A percentile compares a stretch with the other conserved stretches of the same genome.
Evolutionary conservation across 2,329 filamentous ascomycete genomes (phyloP).

Genomic region (Dactylonectria estremocensis): DNA sequence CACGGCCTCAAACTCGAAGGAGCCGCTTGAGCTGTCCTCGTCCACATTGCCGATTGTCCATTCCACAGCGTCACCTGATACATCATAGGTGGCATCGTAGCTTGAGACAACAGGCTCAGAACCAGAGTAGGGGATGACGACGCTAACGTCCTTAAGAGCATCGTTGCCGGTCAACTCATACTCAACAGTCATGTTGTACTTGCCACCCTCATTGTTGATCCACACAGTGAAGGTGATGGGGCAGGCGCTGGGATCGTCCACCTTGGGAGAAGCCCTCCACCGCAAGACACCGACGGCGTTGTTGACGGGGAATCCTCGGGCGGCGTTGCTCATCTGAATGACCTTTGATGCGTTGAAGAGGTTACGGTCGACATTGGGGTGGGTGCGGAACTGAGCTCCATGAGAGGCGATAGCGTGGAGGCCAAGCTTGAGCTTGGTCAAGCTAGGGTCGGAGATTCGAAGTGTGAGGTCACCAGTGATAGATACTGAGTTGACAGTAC

Average conservation of each 20-base stretch:
- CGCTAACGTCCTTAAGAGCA: constrained; percentile 84
- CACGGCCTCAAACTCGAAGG: constrained; percentile 95
- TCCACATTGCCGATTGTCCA: constrained; percentile 93
- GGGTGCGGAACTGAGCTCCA: constrained; percentile 92
- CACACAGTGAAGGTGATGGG: constrained; percentile 98
- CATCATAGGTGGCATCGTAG: constrained; percentile 95
- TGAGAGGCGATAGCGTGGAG: constrained; percentile 83
- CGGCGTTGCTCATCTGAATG: constrained; percentile 91
- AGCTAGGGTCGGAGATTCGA: constrained; percentile 87
- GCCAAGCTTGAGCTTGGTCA: constrained; percentile 93
- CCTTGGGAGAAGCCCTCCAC: constrained; percentile 89
- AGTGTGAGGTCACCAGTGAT: constrained; percentile 94
- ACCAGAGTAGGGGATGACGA: constrained; percentile 88
- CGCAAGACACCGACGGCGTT: constrained; percentile 93
- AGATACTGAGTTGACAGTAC: constrained; percentile 86
- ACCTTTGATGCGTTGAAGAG: constrained; percentile 86
- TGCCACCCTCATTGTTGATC: constrained; percentile 91
- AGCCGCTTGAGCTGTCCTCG: constrained; percentile 84
- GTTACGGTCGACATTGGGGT: constrained; percentile 95
- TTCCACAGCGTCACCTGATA: constrained; percentile 91
- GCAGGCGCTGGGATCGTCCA: constrained; percentile 83
- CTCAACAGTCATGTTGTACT: constrained; percentile 92
- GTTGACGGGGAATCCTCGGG: constrained; percentile 93
- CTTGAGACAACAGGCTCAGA: constrained; percentile 91
- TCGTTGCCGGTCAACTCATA: constrained; percentile 92